These are phyloP conservation scores for Dothiorella sarmentorum DNA, from an alignment of 2,329 filamentous ascomycete genomes.

Conservation along the genomic window DNA sequence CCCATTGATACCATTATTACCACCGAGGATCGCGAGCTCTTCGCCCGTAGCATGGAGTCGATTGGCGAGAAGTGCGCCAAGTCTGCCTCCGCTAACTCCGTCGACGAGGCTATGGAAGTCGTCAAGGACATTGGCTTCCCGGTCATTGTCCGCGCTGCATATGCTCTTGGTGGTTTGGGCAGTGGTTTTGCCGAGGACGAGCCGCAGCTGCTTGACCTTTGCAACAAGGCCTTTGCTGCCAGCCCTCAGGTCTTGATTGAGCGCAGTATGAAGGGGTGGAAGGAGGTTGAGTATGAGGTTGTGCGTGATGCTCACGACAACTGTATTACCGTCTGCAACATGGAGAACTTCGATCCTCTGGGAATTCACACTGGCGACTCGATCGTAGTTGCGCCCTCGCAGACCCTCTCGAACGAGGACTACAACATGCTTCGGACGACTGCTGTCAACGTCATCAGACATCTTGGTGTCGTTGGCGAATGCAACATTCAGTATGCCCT, in stretches of 20 bases:
- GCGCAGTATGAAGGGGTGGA: constrained; percentile 99
- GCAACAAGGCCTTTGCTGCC: constrained; percentile 90
- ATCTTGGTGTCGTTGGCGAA: constrained; percentile 94
- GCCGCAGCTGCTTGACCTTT: constrained; percentile 76
- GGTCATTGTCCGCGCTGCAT: constrained; percentile 94
- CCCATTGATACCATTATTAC: constrained; percentile 98
- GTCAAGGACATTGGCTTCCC: constrained; percentile 93
- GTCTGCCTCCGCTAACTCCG: constrained; percentile 84
- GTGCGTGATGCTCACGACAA: constrained; percentile 94
- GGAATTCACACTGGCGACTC: constrained; percentile 98
- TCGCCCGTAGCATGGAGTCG: constrained; percentile 96
- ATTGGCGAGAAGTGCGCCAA: constrained; percentile 98
- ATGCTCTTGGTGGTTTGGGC: constrained; percentile 89
- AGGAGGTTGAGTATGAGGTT: constrained; percentile 98
- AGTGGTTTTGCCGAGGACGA: constrained; percentile 94
- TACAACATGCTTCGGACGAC: constrained; percentile 99
- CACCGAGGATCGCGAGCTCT: constrained; percentile 95
- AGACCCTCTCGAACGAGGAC: constrained; percentile 94
- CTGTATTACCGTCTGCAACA: constrained; percentile 99
- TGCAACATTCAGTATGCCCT: constrained; percentile 99
- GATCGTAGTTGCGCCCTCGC: constrained; percentile 94
- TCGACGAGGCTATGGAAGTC: constrained; percentile 83
- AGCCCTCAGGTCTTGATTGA: constrained; percentile 96
- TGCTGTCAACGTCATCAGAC: constrained; percentile 93
- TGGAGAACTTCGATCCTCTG: constrained; percentile 99